phyloP scores from a whole-genome alignment of 2,329 filamentous ascomycete species.

The Leptographium radiaticola region DNA sequence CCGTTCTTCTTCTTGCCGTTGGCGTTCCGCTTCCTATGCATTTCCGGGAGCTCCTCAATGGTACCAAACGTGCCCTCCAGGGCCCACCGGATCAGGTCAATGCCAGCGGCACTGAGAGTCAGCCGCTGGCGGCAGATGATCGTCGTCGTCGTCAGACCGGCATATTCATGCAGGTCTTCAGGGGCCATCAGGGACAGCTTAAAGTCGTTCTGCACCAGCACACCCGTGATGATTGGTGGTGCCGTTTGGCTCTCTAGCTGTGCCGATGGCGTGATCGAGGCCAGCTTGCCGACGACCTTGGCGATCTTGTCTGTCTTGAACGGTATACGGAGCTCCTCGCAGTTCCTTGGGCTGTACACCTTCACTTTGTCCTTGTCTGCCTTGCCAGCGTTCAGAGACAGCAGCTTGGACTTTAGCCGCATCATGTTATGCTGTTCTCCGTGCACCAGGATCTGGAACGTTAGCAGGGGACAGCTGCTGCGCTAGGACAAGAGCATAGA shows the following conservation, averaged over 20 bases:
- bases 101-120: conserved; percentile 72
- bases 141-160: conserved; percentile 89
- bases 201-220: conserved; percentile 94
- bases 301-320: conserved; percentile 93
- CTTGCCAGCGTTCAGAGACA: conserved; percentile 81
- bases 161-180: conserved; percentile 90
- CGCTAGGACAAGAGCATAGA: not conserved
- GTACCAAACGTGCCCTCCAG: conserved; percentile 88
- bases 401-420: conserved; percentile 83
- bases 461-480: conserved; percentile 5
- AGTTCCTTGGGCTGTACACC: conserved; percentile 87
- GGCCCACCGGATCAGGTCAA: conserved; percentile 87
- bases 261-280: conserved; percentile 59
- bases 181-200: conserved; percentile 95
- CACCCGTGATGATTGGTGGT: conserved; percentile 61
- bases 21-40: conserved; percentile 23
- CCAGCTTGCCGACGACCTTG: conserved; percentile 90
- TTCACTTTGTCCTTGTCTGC: conserved; percentile 71
- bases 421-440: conserved; percentile 98
- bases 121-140: conserved; percentile 88
- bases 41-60: conserved; percentile 56
- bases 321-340: conserved; percentile 85
- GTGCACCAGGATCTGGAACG: conserved; percentile 72
- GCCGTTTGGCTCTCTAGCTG: conserved; percentile 15
- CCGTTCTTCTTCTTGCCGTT: conserved; percentile 19